These are phyloP conservation scores for Pseudopithomyces maydicus DNA, from an alignment of 2,329 filamentous ascomycete genomes.

Conservation along the genomic window DNA sequence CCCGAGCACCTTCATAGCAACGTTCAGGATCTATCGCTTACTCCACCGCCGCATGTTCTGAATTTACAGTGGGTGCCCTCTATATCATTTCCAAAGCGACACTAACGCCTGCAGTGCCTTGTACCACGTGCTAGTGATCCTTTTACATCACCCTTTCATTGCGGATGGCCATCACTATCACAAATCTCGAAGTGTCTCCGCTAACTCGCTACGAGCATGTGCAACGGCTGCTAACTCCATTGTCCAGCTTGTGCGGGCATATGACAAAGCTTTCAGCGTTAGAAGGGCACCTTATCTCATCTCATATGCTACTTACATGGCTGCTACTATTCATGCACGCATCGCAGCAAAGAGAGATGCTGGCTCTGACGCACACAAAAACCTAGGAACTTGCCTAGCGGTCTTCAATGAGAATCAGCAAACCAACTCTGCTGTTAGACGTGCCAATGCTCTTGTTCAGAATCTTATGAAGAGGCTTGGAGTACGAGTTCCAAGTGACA, in stretches of 20 bases:
- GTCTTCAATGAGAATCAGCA: conserved; percentile 57
- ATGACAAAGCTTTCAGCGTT: conserved; percentile 54
- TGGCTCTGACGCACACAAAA: conserved; percentile 44
- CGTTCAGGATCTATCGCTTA: conserved; percentile 27
- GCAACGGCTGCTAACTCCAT: conserved; percentile 54
- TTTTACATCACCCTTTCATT: conserved; percentile 61
- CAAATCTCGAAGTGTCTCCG: conserved; percentile 46
- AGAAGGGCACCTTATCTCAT: conserved; percentile 58
- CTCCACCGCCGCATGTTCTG: conserved; percentile 44
- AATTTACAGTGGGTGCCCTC: conserved; percentile 28
- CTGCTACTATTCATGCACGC: conserved; percentile 58
- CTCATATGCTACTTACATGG: conserved; percentile 62
- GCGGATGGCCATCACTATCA: conserved; percentile 56
- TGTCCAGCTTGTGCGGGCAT: conserved; percentile 50
- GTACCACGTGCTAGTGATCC: conserved; percentile 58
- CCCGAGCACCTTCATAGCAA: conserved; percentile 52
- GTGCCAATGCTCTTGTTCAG: conserved; percentile 53
- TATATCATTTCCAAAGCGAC: neutral
- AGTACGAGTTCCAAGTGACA: conserved; percentile 18
- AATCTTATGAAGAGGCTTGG: conserved; percentile 54
- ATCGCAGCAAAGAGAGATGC: conserved; percentile 52
- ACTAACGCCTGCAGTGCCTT: conserved; percentile 38
- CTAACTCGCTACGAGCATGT: conserved; percentile 53
- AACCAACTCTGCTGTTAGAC: conserved; percentile 56
- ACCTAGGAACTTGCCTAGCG: conserved; percentile 51